These are phyloP conservation scores for Candida incommunis DNA, from an alignment of 805 yeast genomes.

Conservation along the genomic window DNA sequence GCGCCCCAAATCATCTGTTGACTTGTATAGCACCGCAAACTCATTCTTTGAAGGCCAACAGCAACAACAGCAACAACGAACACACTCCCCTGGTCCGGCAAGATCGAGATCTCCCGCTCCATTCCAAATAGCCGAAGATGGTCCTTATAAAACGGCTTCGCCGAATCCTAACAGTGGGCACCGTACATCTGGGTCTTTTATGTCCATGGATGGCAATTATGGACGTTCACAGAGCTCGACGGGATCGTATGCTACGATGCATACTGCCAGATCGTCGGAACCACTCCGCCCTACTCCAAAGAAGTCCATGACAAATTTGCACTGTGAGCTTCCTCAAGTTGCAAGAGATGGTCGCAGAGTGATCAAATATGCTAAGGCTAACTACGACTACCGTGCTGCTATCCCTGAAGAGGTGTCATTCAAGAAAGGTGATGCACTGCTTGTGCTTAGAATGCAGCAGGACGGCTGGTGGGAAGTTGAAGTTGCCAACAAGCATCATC, in stretches of 20 bases:
- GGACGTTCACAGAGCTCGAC: not conserved
- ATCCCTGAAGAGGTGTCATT: conserved; percentile 49
- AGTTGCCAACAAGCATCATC: conserved; percentile 24
- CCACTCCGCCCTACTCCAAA: not conserved
- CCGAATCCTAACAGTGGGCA: not conserved
- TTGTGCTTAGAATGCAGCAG: conserved; percentile 42
- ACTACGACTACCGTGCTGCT: conserved; percentile 43
- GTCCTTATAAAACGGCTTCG: not conserved
- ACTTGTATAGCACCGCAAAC: conserved; percentile 3
- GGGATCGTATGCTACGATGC: not conserved
- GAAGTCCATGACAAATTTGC: not conserved
- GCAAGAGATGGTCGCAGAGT: conserved; percentile 43
- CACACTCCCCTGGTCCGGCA: conserved; percentile 2
- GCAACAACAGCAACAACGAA: conserved; percentile 4
- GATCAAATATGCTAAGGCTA: conserved; percentile 37
- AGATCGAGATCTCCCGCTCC: conserved; percentile 2
- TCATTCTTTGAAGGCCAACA: conserved; percentile 3
- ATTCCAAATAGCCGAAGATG: conserved; percentile 6
- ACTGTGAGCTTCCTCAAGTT: conserved; percentile 28
- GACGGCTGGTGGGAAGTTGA: conserved; percentile 73
- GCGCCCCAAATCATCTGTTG: conserved; percentile 12
- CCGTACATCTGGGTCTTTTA: not conserved
- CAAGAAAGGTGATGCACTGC: conserved; percentile 40
- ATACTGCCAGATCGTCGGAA: not conserved
- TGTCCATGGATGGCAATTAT: not conserved